These are phyloP conservation scores for Pseudomonodictys pantanalensis DNA, from an alignment of 495 filamentous ascomycete genomes.

Conservation along the genomic window DNA sequence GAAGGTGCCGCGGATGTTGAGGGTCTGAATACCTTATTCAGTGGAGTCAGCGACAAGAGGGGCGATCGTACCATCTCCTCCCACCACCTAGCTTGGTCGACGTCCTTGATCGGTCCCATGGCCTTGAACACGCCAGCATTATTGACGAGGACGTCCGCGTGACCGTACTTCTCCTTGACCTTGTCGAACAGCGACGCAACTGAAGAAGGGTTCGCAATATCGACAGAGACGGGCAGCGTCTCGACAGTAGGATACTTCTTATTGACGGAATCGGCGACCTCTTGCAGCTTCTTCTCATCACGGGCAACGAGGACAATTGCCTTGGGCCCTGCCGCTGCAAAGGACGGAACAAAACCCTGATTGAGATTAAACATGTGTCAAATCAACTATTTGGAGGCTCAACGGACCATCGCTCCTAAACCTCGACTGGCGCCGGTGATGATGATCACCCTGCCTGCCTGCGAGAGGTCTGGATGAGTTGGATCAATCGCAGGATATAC, in stretches of 20 bases:
- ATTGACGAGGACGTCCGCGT: constrained; percentile 9
- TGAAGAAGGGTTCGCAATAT: background rate
- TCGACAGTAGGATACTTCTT: background rate
- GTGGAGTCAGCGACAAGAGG: background rate
- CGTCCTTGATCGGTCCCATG: background rate
- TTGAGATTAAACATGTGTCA: background rate
- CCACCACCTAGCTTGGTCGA: background rate
- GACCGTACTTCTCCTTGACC: constrained; percentile 8
- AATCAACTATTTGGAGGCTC: background rate
- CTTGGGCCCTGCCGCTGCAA: constrained; percentile 2
- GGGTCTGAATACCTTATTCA: background rate
- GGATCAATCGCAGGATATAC: background rate
- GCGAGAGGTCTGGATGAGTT: background rate
- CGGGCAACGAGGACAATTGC: constrained; percentile 1
- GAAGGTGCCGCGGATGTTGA: constrained; percentile 3
- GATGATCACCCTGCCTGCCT: background rate
- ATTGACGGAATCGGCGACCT: background rate
- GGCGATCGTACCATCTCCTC: background rate
- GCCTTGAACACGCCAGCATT: background rate
- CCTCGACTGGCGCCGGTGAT: background rate
- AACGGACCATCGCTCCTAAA: background rate
- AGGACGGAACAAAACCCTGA: constrained; percentile 1
- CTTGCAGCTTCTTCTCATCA: constrained; percentile 4
- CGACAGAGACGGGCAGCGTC: background rate
- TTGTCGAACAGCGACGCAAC: constrained; percentile 1